These are phyloP conservation scores for Eucalyptus curtisii DNA, from an alignment of 345 rosid genomes.

Conservation along the genomic window DNA sequence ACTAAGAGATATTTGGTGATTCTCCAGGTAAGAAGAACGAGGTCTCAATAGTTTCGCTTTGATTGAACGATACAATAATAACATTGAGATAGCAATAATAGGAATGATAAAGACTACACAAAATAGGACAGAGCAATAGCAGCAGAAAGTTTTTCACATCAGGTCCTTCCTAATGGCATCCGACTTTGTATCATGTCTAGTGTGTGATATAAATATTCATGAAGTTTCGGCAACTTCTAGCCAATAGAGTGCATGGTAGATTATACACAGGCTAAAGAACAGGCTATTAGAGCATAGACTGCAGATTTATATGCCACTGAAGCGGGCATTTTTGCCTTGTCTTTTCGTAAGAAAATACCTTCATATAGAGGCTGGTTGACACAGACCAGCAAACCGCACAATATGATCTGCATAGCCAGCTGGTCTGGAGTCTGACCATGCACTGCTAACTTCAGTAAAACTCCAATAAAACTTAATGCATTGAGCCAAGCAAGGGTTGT, in stretches of 20 bases:
- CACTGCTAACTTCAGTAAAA: not conserved
- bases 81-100: not conserved
- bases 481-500: slow-evolving; percentile 33
- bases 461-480: slow-evolving; percentile 7
- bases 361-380: slow-evolving; percentile 25
- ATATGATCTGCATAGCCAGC: slow-evolving; percentile 15
- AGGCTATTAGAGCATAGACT: slow-evolving; percentile 8
- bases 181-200: not conserved
- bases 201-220: not conserved
- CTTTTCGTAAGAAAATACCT: slow-evolving; percentile 21
- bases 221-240: not conserved
- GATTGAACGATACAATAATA: not conserved
- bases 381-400: slow-evolving; percentile 10
- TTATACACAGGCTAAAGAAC: not conserved
- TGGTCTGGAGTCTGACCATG: not conserved
- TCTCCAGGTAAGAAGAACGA: not conserved
- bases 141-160: not conserved
- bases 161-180: not conserved
- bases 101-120: not conserved
- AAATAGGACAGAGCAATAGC: not conserved
- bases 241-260: not conserved
- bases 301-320: slow-evolving; percentile 3
- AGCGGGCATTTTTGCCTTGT: slow-evolving; percentile 21
- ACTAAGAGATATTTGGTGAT: not conserved
- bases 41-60: not conserved